Evolutionary conservation across 495 filamentous ascomycete genomes (phyloP), one percentile per base, ranked within the genome.

Genomic region (Aspergillus coremiiformis): DNA sequence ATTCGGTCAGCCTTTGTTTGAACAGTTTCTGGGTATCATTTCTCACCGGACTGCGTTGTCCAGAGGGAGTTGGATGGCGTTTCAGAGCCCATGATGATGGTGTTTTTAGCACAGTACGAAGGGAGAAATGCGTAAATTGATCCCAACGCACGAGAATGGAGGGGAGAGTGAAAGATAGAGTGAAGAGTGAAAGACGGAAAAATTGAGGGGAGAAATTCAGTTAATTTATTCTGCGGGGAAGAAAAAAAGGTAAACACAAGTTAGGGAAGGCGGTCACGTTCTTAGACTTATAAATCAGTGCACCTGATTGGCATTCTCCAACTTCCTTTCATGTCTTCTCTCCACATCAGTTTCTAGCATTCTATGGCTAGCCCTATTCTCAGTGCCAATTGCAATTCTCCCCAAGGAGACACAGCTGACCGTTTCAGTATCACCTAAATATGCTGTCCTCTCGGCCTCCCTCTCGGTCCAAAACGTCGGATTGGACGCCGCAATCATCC

Each of bases 401-500:
- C 5, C n/a, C 32, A 35, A n/a, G 32, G 32, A 27, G 33, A 11
- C 22, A 8, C 8, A 12, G 47, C 21, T 26, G 33, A 55, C 44
- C 51, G 55, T 17, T 45, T 52, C 45, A 50, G 35, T 26, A 24
- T 53, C 35, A 42, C 20, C 44, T 51, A 57, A 52, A 7, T 45
- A 71, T 72, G 66, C 66, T 67, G 52, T 48, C 67, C n/a, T 45
- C 62, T 19, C 68, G 57, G 58, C 55, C 61, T 23, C 41, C 62
- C n/a, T 42, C 52, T 39, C 57, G 66, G 30, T 65, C 67, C 15
- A 73, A 70, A 52, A 55, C 66, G 21, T 42, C 69, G 39, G 64
- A 65, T 35, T 76, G 72, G 72, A 30, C 61, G 21, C 35, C 64
- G 47, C 74, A 79, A 33, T 78, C 81, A 7, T 72, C 81, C 61